A percentile compares a stretch with the other conserved stretches of the same genome.
These are phyloP conservation scores for Yamadazyma laniorum DNA, from an alignment of 805 yeast species.

Conservation along the genomic window DNA sequence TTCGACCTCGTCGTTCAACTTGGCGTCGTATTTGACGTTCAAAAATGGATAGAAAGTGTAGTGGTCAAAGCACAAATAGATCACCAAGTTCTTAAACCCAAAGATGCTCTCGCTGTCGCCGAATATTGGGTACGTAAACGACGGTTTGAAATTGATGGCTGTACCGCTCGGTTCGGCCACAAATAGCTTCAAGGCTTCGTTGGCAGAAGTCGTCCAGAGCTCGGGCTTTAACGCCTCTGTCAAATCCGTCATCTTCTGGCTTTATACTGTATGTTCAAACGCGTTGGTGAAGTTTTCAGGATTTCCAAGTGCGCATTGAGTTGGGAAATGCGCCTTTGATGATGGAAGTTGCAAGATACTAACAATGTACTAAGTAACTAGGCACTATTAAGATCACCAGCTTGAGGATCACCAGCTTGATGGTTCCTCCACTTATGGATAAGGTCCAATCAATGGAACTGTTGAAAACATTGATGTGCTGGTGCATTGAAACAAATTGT, in stretches of 20 bases:
- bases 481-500: too few species aligned
- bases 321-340: too few species aligned
- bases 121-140: slow-evolving; percentile 87
- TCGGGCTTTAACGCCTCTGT: slow-evolving; percentile 54
- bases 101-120: slow-evolving; percentile 88
- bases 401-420: too few species aligned
- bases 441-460: too few species aligned
- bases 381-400: too few species aligned
- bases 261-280: too few species aligned
- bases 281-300: slow-evolving; percentile 1
- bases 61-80: slow-evolving; percentile 70
- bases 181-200: slow-evolving; percentile 59
- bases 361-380: too few species aligned
- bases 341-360: too few species aligned
- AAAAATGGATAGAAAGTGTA: slow-evolving; percentile 71
- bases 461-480: too few species aligned
- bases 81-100: slow-evolving; percentile 71
- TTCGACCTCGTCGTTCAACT: slow-evolving; percentile 54
- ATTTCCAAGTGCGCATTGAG: too few species aligned
- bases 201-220: slow-evolving; percentile 73
- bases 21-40: slow-evolving; percentile 53
- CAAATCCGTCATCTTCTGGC: slow-evolving; percentile 14
- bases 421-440: too few species aligned
- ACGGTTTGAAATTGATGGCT: slow-evolving; percentile 63
- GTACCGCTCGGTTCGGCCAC: slow-evolving; percentile 57